A percentile compares a stretch with the other conserved stretches of the same genome.
phyloP scores from a whole-genome alignment of 2,329 filamentous ascomycete species.

The Pyrenochaeta sp. region DNA sequence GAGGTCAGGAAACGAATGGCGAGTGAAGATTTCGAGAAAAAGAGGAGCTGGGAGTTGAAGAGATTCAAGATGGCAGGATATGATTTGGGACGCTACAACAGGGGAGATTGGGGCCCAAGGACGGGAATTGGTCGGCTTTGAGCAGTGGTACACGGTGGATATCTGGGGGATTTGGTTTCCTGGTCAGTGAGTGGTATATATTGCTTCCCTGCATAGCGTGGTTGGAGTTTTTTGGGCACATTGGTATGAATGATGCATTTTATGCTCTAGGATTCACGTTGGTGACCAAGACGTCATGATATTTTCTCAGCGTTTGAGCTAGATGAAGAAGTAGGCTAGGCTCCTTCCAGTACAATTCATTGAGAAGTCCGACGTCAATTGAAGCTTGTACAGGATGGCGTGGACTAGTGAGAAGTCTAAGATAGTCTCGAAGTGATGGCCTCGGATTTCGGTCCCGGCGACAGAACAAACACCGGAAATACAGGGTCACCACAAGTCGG shows the following conservation, averaged over 20 bases:
- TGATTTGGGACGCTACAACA: conserved; percentile 47
- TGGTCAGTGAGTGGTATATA: too few species aligned
- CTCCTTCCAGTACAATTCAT: too few species aligned
- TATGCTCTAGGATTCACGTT: not conserved
- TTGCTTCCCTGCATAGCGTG: not conserved
- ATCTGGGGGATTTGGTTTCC: not conserved
- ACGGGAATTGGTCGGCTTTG: conserved; percentile 45
- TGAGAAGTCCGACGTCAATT: too few species aligned
- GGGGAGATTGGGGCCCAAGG: conserved; percentile 48
- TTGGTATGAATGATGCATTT: not conserved
- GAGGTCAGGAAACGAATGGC: conserved; percentile 38
- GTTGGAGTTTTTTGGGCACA: not conserved
- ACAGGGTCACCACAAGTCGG: too few species aligned
- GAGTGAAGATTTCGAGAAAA: conserved; percentile 35
- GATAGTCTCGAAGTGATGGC: too few species aligned
- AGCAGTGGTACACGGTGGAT: not conserved
- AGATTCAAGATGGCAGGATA: conserved; percentile 42
- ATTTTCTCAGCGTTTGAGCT: too few species aligned
- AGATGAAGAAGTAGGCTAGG: too few species aligned
- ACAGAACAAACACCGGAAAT: too few species aligned
- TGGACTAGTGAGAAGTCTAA: too few species aligned
- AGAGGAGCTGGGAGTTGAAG: conserved; percentile 45
- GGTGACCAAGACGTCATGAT: too few species aligned
- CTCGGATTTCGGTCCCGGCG: too few species aligned
- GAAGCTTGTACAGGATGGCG: too few species aligned